Evolutionary conservation across 176 grass and related monocot genomes (phyloP).

Genomic region (Bromus sterilis): DNA sequence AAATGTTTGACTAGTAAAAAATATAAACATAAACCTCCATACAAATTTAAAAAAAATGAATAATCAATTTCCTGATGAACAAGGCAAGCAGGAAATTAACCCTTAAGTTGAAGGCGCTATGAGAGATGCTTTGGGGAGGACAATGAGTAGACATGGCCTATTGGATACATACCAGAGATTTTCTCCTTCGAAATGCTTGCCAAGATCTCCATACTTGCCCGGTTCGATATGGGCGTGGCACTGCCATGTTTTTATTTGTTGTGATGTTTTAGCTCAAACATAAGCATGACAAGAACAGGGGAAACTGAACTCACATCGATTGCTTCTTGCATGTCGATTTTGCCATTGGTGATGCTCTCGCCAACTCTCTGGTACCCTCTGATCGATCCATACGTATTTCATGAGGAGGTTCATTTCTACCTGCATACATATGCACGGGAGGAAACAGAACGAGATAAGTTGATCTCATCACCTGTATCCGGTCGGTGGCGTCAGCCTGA

Average conservation of each 20-base stretch:
- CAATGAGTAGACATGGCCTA: neutral
- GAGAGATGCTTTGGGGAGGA: too few relatives aligned
- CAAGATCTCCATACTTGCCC: constrained; percentile 53
- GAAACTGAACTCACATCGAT: constrained; percentile 74
- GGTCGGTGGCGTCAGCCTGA: constrained; percentile 67
- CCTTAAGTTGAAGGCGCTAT: too few relatives aligned
- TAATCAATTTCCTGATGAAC: too few relatives aligned
- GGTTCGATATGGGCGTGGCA: constrained; percentile 56
- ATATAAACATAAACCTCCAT: too few relatives aligned
- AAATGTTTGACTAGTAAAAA: too few relatives aligned
- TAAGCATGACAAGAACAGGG: neutral
- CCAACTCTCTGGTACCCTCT: constrained; percentile 81
- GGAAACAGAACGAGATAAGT: too few relatives aligned
- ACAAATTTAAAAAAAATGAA: too few relatives aligned
- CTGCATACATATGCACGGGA: too few relatives aligned
- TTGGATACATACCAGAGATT: constrained; percentile 74
- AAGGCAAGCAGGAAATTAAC: neutral
- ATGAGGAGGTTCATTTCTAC: too few relatives aligned
- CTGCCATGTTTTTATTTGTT: constrained; percentile 31
- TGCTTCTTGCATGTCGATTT: constrained; percentile 95
- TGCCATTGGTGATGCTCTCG: constrained; percentile 76
- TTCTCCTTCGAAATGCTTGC: constrained; percentile 69
- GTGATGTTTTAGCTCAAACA: neutral
- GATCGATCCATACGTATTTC: too few relatives aligned
- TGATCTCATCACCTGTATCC: constrained; percentile 96